Evolutionary conservation across 1,284 basidiomycete species (phyloP), one percentile per base, ranked within the genome.

Genomic region (Lentinula novae-zelandiae): DNA sequence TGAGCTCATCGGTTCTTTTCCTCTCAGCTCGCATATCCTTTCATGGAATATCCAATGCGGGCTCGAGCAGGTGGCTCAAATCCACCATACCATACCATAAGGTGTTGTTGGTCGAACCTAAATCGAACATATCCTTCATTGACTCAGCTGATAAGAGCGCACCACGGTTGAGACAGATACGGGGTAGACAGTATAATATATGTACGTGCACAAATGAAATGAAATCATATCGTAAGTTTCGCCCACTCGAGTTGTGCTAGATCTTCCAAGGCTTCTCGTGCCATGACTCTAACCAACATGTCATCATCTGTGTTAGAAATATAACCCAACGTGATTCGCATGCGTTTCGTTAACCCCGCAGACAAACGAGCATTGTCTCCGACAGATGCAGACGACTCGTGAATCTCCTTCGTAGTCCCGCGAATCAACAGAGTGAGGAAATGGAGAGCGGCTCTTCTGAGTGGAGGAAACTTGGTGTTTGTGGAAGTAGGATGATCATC

Each of bases 151-250:
- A 77, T 72, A 73, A 64, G 69, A 90, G 82, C 73, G 69, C 66
- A 76, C 87, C 72, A 76, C 76, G 75, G 78, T 78, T 88, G 85
- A 84, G 90, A 93, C 90, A 93, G 91, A 93, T 93, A 92, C 90
- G 91, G 82, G 89, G 90, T 86, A 78, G 65, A 93, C 80, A 93
- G 76, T 51, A 27, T 27, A 27, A 27, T 3, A 27, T 27, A 27
- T 27, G 27, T 27, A 50, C 17, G 22, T 50, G 6, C 33, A 50
- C 27, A 31, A 27, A 27, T 27, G 27, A 27, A 27, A 3, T 33
- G 5, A 50, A 34, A 13, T 54, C 59, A 60, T 63, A 84, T 60
- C 36, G 82, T 82, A 48, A 86, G 48, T 60, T 70, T 72, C 46
- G 82, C 82, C 65, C 74, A 73, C 53, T 79, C 76, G 55, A 91